phyloP scores from a whole-genome alignment of 495 filamentous ascomycete species.

The Cudoniella acicularis region DNA sequence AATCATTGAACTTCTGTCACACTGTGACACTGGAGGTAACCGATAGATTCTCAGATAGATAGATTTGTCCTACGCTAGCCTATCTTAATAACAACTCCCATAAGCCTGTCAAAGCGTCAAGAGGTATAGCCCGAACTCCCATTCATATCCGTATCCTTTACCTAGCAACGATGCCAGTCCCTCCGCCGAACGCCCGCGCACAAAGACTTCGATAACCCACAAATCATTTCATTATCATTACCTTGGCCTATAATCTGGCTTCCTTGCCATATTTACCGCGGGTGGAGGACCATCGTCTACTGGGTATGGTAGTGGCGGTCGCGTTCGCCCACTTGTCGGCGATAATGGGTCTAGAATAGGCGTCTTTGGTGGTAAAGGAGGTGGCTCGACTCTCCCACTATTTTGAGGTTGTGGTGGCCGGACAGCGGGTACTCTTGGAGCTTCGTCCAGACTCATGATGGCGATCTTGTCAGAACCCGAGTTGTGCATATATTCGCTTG shows the following conservation, averaged over 20 bases:
- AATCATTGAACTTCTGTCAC: too few species aligned
- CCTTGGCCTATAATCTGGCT: constrained; percentile 60
- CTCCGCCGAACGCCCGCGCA: background rate
- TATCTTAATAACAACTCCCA: too few species aligned
- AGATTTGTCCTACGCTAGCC: too few species aligned
- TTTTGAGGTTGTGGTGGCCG: constrained; percentile 24
- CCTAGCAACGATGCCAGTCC: background rate
- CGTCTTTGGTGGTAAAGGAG: constrained; percentile 82
- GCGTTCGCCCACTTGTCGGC: constrained; percentile 9
- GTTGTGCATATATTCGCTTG: constrained; percentile 44
- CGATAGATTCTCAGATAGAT: too few species aligned
- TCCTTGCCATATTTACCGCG: constrained; percentile 75
- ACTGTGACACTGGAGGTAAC: too few species aligned
- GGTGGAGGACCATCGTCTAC: constrained; percentile 79
- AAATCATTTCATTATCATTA: background rate
- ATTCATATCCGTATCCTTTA: background rate
- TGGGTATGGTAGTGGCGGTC: constrained; percentile 65
- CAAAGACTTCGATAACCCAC: background rate
- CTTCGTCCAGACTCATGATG: constrained; percentile 55
- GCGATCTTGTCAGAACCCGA: constrained; percentile 57
- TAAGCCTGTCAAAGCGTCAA: background rate
- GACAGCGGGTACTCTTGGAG: constrained; percentile 37
- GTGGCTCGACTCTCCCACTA: constrained; percentile 54
- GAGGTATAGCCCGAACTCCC: background rate
- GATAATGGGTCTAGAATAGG: constrained; percentile 54